Base-by-base conservation (phyloP, 2,329 filamentous ascomycete genomes). In the Grosmannia huntii region DNA sequence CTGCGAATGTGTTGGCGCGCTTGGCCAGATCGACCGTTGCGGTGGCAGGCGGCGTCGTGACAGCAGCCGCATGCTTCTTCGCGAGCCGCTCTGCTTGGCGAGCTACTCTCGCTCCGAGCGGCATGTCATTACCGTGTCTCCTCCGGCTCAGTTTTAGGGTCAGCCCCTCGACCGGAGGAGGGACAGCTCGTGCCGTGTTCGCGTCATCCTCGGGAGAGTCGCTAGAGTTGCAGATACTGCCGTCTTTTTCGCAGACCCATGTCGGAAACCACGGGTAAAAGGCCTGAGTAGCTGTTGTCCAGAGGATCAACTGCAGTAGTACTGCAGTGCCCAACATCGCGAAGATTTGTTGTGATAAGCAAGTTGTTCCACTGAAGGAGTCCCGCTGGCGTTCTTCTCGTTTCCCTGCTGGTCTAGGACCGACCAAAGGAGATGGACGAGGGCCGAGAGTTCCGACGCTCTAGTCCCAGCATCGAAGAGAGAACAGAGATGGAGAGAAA, bases 241-340 rank as follows among this genome's bases (percentile, higher is more conserved):
- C 64, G 38, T 68, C 66, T 55, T 68, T 50, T 28, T 41, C 56
- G 53, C 66, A 68, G 51, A 64, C 61, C 21, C 63, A 64, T 27
- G 56, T 59, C 57, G 76, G 75, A 25, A 65, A 66, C 65, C 72
- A 79, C 5, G 75, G 75, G 54, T 69, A 76, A 65, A 82, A 78
- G 56, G 79, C 79, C 56, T 73, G 67, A 57, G 71, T 71, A 55
- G 71, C 67, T 46, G 73, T 69, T 57, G 72, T 69, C 70, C 74
- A 79, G 66, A 81, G 65, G 63, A 75, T 72, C 66, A 82, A 66
- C 65, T 75, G 75, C 60, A 76, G 64, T 50, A 80, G 63, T 60
- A 67, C 61, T 57, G 66, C 62, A 55, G 49, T 55, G 53, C 70
- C 65, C 62, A 71, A 71, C 77, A 80, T 80, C 61, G 58, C 70